Conservation (phyloP, 331 rosid species). For the Malus hybrid region DNA sequence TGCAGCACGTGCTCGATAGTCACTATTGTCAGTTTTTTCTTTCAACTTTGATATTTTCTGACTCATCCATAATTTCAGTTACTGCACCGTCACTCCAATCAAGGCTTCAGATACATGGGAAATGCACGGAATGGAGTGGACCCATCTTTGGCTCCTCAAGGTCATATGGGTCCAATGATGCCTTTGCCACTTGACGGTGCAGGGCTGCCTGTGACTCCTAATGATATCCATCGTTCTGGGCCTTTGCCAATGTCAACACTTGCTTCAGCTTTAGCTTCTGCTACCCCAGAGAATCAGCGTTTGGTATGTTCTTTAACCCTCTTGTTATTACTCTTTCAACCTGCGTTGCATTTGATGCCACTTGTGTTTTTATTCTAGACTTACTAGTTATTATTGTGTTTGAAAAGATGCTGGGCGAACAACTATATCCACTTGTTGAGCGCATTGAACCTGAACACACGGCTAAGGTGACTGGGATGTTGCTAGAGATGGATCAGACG, state of each 20-base stretch:
- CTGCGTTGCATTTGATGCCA: no score
- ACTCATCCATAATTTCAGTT: slow-evolving; percentile 29
- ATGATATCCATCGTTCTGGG: slow-evolving; percentile 43
- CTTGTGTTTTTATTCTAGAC: background rate
- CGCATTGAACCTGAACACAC: slow-evolving; percentile 46
- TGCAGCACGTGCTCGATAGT: no score
- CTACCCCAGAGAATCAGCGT: slow-evolving; percentile 66
- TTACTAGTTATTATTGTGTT: background rate
- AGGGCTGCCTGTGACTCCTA: slow-evolving; percentile 32
- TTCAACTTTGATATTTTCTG: background rate
- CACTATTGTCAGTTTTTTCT: no score
- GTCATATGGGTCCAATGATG: slow-evolving; percentile 42
- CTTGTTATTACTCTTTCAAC: background rate
- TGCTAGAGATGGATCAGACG: slow-evolving; percentile 90
- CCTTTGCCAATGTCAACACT: slow-evolving; percentile 43
- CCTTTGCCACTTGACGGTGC: slow-evolving; percentile 51
- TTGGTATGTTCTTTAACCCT: slow-evolving; percentile 27
- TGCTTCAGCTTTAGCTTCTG: slow-evolving; percentile 79
- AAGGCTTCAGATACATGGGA: slow-evolving; percentile 60
- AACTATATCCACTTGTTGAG: slow-evolving; percentile 75
- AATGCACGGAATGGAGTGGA: slow-evolving; percentile 52
- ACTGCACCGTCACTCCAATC: slow-evolving; percentile 51
- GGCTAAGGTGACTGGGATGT: slow-evolving; percentile 84
- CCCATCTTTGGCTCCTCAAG: slow-evolving; percentile 40
- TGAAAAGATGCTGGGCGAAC: slow-evolving; percentile 76